Evolutionary conservation across 257 asterid genomes (phyloP), one percentile per base, ranked within the genome.

Genomic region (Schizonepeta tenuifolia): DNA sequence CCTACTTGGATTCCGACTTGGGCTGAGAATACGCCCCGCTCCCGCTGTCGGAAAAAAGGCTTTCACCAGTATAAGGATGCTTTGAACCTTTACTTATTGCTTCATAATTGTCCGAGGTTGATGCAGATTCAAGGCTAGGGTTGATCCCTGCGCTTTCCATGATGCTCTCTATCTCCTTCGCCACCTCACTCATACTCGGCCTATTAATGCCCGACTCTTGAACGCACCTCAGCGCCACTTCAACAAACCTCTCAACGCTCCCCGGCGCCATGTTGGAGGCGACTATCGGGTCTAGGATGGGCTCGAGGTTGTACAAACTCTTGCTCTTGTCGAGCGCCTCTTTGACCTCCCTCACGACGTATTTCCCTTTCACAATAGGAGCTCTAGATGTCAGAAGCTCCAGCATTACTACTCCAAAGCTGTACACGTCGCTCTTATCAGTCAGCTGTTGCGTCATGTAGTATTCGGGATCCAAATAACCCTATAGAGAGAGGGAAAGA

Each of bases 401-500:
- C 41, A 89, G 74, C 46, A 93, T 82, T 54, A 91, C 56, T 31
- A 91, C 87, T 15, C 98, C 98, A 3, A 81, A 93, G 83, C 98
- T 85, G 49, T 93, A 93, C 5, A 93, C 97, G 47, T 93, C 98
- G 69, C 98, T 93, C 89, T 91, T 93, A 74, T 93, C 97, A 0
- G 92, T 91, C 74, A 93, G 75, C 43, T 88, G 94, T 6, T 91
- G 79, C 12, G 98, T 93, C 96, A 88, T 91, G 89, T 91, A 93
- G 65, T 93, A 93, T 67, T 93, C 98, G 1, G 98, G 98, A 83
- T 93, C 98, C 93, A 93, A 71, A 79, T 91, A 93, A 43, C 98
- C 98, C 98, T 93, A 75, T 1, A 58, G 15, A 18, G 33, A 64
- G 36, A 62, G n/a, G n/a, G n/a, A 18, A 57, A 3, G 10, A 18